These are phyloP conservation scores for Teratosphaeriaceae sp. DNA, from an alignment of 2,329 filamentous ascomycete species.

Conservation along the genomic window DNA sequence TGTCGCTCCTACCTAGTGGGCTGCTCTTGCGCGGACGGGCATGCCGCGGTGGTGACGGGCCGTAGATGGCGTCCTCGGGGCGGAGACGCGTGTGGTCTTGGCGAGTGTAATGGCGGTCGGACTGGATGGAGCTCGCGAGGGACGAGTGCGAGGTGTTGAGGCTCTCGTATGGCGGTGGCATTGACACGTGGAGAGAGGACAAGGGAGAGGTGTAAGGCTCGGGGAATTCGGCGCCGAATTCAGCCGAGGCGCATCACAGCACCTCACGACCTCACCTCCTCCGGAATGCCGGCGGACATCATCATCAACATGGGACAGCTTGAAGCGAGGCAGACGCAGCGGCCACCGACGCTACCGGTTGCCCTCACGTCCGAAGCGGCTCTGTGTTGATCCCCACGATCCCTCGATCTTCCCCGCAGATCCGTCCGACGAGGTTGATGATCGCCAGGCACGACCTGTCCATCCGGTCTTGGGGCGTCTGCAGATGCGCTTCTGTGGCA, in stretches of 20 bases:
- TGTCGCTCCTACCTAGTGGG: slow-evolving; percentile 26
- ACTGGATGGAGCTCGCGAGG: slow-evolving; percentile 14
- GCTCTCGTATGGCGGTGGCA: slow-evolving; percentile 11
- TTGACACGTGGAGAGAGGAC: too few relatives aligned
- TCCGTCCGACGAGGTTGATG: background rate
- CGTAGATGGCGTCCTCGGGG: slow-evolving; percentile 75
- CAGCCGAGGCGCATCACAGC: too few relatives aligned
- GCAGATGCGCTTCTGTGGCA: background rate
- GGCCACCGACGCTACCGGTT: background rate
- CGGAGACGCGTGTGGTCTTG: slow-evolving; percentile 50
- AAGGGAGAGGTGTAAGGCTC: too few relatives aligned
- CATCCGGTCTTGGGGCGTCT: background rate
- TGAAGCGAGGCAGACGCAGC: too few relatives aligned
- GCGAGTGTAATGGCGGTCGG: slow-evolving; percentile 5
- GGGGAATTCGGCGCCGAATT: too few relatives aligned
- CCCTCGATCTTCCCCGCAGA: background rate
- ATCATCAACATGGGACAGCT: too few relatives aligned
- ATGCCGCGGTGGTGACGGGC: slow-evolving; percentile 53
- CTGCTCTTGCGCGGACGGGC: slow-evolving; percentile 17
- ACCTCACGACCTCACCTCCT: too few relatives aligned
- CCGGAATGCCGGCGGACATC: too few relatives aligned
- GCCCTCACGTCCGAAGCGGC: background rate
- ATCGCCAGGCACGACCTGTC: slow-evolving; percentile 1
- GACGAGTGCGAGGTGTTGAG: slow-evolving; percentile 14
- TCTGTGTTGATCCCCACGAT: background rate